Percentiles rank a stretch among this genome's conserved stretches.
Conservation (phyloP, 2,329 filamentous ascomycete species). For the Ramichloridium luteum region DNA sequence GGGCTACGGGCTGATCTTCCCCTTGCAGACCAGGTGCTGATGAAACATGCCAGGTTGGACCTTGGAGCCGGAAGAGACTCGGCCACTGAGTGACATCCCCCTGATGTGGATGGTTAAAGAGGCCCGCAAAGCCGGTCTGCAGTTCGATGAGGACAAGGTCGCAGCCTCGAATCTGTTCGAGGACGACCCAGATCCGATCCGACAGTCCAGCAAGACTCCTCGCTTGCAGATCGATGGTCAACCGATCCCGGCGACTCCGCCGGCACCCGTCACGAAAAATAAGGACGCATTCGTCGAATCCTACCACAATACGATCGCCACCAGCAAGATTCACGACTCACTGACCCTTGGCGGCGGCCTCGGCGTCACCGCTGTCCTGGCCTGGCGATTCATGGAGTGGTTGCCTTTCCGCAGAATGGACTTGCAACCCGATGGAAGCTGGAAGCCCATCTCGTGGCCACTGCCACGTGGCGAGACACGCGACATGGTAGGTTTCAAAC, state of each 20-base stretch:
- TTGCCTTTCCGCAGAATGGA: conserved; percentile 48
- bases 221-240: conserved; percentile 5
- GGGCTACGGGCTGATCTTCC: no score
- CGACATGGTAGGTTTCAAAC: no score
- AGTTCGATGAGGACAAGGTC: conserved; percentile 54
- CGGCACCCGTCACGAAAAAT: background rate
- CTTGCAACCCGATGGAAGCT: conserved; percentile 50
- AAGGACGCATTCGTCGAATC: conserved; percentile 7
- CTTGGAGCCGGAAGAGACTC: conserved; percentile 5
- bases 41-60: conserved; percentile 6
- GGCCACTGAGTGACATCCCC: conserved; percentile 9
- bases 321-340: conserved; percentile 7
- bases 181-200: conserved; percentile 2
- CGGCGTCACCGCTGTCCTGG: conserved; percentile 4
- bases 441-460: conserved; percentile 72
- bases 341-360: conserved; percentile 8
- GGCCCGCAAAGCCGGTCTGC: conserved; percentile 52
- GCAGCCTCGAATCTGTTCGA: conserved; percentile 8
- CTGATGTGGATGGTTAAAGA: conserved; percentile 46
- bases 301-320: conserved; percentile 4
- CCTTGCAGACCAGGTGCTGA: conserved; percentile 7
- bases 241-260: background rate
- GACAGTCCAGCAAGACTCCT: conserved; percentile 3
- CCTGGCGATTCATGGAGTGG: conserved; percentile 4
- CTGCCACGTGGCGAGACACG: conserved; percentile 65